Percentiles rank a stretch among this genome's conserved stretches.
phyloP scores from a whole-genome alignment of 257 asterid species.

The Voacanga thouarsii region DNA sequence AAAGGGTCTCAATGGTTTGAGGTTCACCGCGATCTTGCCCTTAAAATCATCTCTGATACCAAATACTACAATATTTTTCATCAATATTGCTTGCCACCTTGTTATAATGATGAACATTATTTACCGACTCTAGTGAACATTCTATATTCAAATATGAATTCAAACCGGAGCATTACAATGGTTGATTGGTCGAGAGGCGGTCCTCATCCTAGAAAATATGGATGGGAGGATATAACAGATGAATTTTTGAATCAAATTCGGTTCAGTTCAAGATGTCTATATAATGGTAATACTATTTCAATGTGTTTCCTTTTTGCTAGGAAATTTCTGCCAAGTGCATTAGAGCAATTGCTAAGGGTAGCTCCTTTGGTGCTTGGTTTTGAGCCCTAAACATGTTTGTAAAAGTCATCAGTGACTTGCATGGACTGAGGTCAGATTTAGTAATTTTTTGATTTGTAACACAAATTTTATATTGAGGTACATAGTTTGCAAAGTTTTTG shows the following conservation, averaged over 20 bases:
- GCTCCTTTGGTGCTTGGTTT: slow-evolving; percentile 20
- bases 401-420: too few relatives aligned
- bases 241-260: slow-evolving; percentile 43
- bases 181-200: slow-evolving; percentile 76
- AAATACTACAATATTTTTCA: slow-evolving; percentile 38
- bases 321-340: slow-evolving; percentile 48
- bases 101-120: slow-evolving; percentile 54
- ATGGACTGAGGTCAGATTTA: too few relatives aligned
- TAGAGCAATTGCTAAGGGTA: slow-evolving; percentile 46
- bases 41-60: slow-evolving; percentile 30
- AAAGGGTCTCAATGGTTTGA: slow-evolving; percentile 84
- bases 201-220: slow-evolving; percentile 58
- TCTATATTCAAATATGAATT: slow-evolving; percentile 35
- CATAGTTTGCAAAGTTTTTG: too few relatives aligned
- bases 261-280: slow-evolving; percentile 36
- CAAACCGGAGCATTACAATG: slow-evolving; percentile 47
- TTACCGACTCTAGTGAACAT: slow-evolving; percentile 60
- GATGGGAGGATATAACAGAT: slow-evolving; percentile 43
- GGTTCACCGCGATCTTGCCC: slow-evolving; percentile 53
- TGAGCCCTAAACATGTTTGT: neutral
- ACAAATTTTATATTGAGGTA: neutral
- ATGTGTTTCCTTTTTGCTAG: slow-evolving; percentile 63
- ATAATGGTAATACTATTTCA: slow-evolving; percentile 45
- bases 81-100: slow-evolving; percentile 44
- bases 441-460: neutral